These are phyloP conservation scores for Stagonosporopsis rhizophila DNA, from an alignment of 2,329 filamentous ascomycete species.

Conservation along the genomic window DNA sequence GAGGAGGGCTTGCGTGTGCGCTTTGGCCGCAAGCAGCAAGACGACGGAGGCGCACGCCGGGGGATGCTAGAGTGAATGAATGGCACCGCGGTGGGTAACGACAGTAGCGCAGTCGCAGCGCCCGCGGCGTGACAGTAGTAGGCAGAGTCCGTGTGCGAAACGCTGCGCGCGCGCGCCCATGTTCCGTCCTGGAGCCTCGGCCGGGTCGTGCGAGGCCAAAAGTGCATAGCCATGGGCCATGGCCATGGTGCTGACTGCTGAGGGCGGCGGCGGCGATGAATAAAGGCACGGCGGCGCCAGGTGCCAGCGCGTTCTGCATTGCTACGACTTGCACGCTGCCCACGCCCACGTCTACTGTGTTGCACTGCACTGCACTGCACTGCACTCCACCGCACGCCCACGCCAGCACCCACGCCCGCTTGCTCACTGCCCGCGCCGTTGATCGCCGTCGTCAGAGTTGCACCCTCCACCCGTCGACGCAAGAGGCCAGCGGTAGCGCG, in stretches of 20 bases:
- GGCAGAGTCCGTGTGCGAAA: not conserved
- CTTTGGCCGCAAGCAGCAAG: slow-evolving; percentile 9
- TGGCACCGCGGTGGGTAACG: slow-evolving; percentile 8
- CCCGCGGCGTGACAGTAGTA: slow-evolving; percentile 14
- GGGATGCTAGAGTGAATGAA: slow-evolving; percentile 9
- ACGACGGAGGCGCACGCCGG: slow-evolving; percentile 6
- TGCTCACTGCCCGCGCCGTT: slow-evolving; percentile 4
- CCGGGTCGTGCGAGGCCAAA: too few species aligned
- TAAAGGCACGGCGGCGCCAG: slow-evolving; percentile 5
- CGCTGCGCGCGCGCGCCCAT: slow-evolving; percentile 1
- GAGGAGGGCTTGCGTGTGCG: slow-evolving; percentile 7
- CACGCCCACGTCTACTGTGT: too few species aligned
- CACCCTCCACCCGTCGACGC: slow-evolving; percentile 31
- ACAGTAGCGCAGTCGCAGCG: slow-evolving; percentile 7
- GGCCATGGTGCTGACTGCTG: too few species aligned
- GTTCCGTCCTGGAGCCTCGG: slow-evolving; percentile 6
- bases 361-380: too few species aligned
- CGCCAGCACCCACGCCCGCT: too few species aligned
- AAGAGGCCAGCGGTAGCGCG: slow-evolving; percentile 33
- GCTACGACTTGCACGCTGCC: too few species aligned
- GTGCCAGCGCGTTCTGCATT: too few species aligned
- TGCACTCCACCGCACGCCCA: too few species aligned
- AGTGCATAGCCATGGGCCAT: too few species aligned
- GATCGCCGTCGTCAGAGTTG: slow-evolving; percentile 35
- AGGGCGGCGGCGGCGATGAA: not conserved